Evolutionary conservation across 306 rosid genomes (phyloP).

Genomic region (Mimosa pudica): DNA sequence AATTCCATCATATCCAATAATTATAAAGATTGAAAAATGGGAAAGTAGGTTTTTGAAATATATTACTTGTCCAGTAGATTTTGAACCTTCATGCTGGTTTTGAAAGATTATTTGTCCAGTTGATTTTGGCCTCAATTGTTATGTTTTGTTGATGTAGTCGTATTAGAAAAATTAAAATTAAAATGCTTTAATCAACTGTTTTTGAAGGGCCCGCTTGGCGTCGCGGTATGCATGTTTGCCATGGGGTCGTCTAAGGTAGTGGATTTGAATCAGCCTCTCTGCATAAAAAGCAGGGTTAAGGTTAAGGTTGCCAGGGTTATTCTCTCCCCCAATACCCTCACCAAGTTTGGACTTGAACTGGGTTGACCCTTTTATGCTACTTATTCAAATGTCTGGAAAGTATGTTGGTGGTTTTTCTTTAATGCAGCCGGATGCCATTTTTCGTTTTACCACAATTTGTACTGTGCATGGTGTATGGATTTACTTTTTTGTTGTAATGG

Average conservation of each 20-base stretch:
- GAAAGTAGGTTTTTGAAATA: not conserved
- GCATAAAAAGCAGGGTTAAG: too few species aligned
- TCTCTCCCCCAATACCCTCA: too few species aligned
- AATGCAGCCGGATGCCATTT: constrained; percentile 13
- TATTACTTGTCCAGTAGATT: constrained; percentile 2
- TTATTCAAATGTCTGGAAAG: constrained; percentile 7
- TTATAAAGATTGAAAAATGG: not conserved
- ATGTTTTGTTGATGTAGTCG: not conserved
- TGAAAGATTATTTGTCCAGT: not conserved
- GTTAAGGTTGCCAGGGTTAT: too few species aligned
- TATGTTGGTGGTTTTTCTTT: not conserved
- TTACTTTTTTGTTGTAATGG: not conserved
- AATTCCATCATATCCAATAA: not conserved
- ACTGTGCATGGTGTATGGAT: not conserved
- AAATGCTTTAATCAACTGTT: not conserved
- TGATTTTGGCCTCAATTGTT: not conserved
- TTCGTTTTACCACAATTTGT: constrained; percentile 2
- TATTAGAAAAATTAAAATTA: not conserved
- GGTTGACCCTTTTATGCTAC: not conserved
- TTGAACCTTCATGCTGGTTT: not conserved
- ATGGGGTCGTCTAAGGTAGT: too few species aligned
- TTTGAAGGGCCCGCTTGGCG: too few species aligned
- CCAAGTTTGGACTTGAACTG: too few species aligned
- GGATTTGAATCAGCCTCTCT: too few species aligned
- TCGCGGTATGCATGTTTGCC: too few species aligned